Conservation (phyloP, 2,329 filamentous ascomycete species). For the Venturia effusa region DNA sequence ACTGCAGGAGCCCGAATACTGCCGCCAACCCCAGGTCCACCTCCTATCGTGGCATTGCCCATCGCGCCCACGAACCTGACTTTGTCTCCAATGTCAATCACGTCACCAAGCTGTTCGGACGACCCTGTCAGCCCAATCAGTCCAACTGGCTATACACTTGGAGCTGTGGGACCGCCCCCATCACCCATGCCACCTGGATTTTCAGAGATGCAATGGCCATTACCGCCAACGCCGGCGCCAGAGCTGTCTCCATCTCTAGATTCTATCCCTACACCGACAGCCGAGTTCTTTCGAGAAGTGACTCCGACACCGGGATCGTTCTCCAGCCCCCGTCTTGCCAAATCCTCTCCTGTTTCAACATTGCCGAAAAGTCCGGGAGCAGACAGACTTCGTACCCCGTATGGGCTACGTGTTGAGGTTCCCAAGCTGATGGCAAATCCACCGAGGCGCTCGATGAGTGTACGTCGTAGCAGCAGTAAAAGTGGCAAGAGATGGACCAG, state of each 20-base stretch:
- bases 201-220: constrained; percentile 4
- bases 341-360: not conserved
- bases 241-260: not conserved
- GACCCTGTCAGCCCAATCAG: not conserved
- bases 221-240: not conserved
- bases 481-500: constrained; percentile 3
- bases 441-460: not conserved
- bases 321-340: not conserved
- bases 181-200: constrained; percentile 8
- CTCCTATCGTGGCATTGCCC: not conserved
- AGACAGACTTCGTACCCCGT: not conserved
- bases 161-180: not conserved
- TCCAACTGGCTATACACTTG: not conserved
- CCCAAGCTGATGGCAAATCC: not conserved
- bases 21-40: constrained; percentile 6
- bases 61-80: not conserved
- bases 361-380: not conserved
- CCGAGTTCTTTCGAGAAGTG: not conserved
- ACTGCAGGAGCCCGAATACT: not conserved
- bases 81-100: not conserved
- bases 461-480: not conserved
- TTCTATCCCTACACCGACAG: not conserved
- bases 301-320: not conserved
- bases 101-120: not conserved
- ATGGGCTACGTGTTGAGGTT: not conserved